These are phyloP conservation scores for Cladosporium oxysporum DNA, from an alignment of 2,329 filamentous ascomycete species.

Conservation along the genomic window DNA sequence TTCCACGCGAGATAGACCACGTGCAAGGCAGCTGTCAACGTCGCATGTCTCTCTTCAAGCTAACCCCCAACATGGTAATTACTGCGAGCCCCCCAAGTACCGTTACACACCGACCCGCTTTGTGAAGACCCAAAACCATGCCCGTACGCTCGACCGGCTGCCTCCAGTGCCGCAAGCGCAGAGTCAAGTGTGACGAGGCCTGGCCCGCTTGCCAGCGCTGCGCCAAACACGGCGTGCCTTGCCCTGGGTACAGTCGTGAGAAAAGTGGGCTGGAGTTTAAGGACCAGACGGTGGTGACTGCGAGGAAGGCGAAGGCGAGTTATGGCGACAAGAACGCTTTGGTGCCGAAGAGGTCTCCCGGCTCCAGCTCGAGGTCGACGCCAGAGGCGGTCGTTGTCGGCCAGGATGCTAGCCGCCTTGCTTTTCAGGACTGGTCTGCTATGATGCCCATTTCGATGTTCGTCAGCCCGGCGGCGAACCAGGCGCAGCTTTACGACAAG, in stretches of 20 bases:
- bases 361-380: background rate
- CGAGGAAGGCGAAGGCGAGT: constrained; percentile 8
- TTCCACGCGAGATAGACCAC: background rate
- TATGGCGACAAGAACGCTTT: constrained; percentile 12
- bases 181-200: constrained; percentile 24
- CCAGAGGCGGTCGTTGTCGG: background rate
- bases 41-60: background rate
- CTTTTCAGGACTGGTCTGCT: constrained; percentile 8
- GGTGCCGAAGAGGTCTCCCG: background rate
- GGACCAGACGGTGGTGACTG: constrained; percentile 20
- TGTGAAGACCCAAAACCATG: constrained; percentile 24
- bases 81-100: background rate
- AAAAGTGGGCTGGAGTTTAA: constrained; percentile 23
- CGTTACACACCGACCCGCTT: background rate
- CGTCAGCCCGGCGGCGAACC: constrained; percentile 19
- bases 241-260: constrained; percentile 23
- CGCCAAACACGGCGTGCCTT: constrained; percentile 22
- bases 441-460: background rate
- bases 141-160: constrained; percentile 32
- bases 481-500: constrained; percentile 25
- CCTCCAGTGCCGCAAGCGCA: constrained; percentile 24
- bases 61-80: background rate
- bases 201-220: constrained; percentile 24
- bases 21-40: background rate
- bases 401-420: background rate